Base-by-base conservation (phyloP, 257 asterid genomes). In the Cinchona pubescens region DNA sequence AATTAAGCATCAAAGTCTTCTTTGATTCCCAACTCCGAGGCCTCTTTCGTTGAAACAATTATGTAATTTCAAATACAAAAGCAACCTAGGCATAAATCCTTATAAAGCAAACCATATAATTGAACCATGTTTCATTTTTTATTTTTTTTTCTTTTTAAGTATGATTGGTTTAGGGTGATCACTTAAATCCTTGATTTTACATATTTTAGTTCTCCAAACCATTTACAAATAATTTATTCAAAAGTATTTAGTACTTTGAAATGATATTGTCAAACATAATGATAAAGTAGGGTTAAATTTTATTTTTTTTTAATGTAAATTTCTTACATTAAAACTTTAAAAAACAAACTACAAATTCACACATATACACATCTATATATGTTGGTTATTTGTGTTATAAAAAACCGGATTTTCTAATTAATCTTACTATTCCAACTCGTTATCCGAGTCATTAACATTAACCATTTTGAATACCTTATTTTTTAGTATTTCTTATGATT, bases 11-110 rank as follows among this genome's bases (percentile, higher is more conserved):
- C 81, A 53, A 65, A 45, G 51, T 45, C 80, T 74, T n/a, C 75
- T 80, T 45, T 76, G 56, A 73, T 76, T 77, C 61, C 72, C 11
- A 72, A 72, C n/a, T n/a, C n/a, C n/a, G n/a, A n/a, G n/a, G 74
- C 64, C 75, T 73, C 56, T 74, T 62, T 40, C 45, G 27, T 19
- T 29, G 51, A 38, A 48, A 38, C 68, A 56, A 77, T 71, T 8
- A 11, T 21, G 15, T 18, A 49, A 49, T 71, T 55, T 7, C 30
- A 35, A 23, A 63, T 30, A 13, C 67, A n/a, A 72, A 42, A 37
- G 49, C n/a, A 38, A 56, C 55, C 53, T 14, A 11, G 67, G 42
- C 18, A 38, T 29, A 25, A 53, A n/a, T 45, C 43, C 69, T 58
- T 25, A 6, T 37, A 55, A n/a, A n/a, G 53, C 37, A 71, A 71